Evolutionary conservation across 2,329 filamentous ascomycete genomes (phyloP).

Genomic region (Aureobasidium subglaciale): DNA sequence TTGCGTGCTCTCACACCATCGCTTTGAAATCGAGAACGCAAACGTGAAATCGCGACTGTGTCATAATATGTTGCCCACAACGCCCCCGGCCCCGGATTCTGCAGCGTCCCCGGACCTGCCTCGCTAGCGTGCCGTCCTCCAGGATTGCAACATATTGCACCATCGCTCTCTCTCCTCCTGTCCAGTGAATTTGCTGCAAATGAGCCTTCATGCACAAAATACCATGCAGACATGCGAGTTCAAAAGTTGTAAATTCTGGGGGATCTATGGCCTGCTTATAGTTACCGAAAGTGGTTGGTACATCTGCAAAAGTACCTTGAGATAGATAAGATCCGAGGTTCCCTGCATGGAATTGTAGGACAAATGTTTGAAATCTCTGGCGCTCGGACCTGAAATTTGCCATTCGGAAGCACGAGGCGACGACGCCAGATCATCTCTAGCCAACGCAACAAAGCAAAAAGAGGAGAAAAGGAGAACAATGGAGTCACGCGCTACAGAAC

Average conservation of each 20-base stretch:
- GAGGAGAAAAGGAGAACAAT: slow-evolving; percentile 5
- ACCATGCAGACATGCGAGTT: background rate
- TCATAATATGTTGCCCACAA: background rate
- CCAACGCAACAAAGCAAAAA: slow-evolving; percentile 7
- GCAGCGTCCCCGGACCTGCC: background rate
- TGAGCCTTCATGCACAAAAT: slow-evolving; percentile 7
- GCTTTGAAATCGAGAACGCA: slow-evolving; percentile 9
- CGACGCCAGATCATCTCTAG: slow-evolving; percentile 3
- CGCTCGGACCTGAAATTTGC: background rate
- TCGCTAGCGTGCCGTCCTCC: background rate
- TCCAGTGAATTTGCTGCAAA: background rate
- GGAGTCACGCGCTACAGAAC: slow-evolving; percentile 21
- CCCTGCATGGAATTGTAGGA: background rate
- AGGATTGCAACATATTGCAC: background rate
- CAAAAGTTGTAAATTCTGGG: slow-evolving; percentile 6
- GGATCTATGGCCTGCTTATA: background rate
- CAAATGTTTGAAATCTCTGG: background rate
- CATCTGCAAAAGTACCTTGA: background rate
- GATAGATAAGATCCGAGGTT: slow-evolving; percentile 1
- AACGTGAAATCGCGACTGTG: background rate
- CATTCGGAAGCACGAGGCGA: background rate
- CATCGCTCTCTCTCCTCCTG: background rate
- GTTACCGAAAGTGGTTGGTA: background rate
- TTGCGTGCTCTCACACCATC: slow-evolving; percentile 14
- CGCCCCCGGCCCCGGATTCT: slow-evolving; percentile 8